Base-by-base conservation (phyloP, 371 early-diverging fungal genomes). In the Actinomortierella wolfii region DNA sequence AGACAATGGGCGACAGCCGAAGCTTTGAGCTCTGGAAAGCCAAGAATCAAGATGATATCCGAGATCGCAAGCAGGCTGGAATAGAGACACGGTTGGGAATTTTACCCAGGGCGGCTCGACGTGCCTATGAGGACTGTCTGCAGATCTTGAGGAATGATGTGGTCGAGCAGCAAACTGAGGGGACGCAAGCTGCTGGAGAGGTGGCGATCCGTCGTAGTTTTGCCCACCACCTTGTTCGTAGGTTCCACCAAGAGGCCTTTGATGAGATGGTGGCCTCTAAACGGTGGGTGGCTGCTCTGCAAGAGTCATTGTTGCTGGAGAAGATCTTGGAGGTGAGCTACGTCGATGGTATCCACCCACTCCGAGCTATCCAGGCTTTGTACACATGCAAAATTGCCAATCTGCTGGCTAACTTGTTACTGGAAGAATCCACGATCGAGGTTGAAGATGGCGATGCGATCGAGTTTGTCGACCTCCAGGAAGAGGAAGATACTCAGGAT, bases 371-470 rank as follows among this genome's bases (percentile, higher is more conserved):
- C 39, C 70, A 70, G 26, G 42, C 57, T 8, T 70, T 64, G 9
- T 70, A 70, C 43, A 64, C 70, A 3, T 70, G 70, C 59, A 70
- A 70, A 61, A 70, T 70, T 61, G 57, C 59, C 40, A 70, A 64
- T n/a, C 55, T 70, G 8, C 15, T 70, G 51, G 70, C 70, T n/a
- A 70, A 70, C 23, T 39, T 70, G 25, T 48, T 70, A 17, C 11
- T 70, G 65, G 70, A 70, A 20, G 70, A 70, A 18, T 70, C 70
- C 2, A 70, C 65, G 2, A 29, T 70, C 6, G 65, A 64, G 41
- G 61, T 70, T 29, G 70, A 70, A 15, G 70, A 70, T 7, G 61
- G 61, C 18, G 70, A 64, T 17, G 43, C 59, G n/a, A 64, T 56
- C 15, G 28, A 51, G 11, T 34, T 34, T 34, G 34, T 34, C 11